Percentiles rank a stretch among this genome's conserved stretches.
Evolutionary conservation across 2,329 filamentous ascomycete genomes (phyloP).

Genomic region (Samsoniella hepiali): DNA sequence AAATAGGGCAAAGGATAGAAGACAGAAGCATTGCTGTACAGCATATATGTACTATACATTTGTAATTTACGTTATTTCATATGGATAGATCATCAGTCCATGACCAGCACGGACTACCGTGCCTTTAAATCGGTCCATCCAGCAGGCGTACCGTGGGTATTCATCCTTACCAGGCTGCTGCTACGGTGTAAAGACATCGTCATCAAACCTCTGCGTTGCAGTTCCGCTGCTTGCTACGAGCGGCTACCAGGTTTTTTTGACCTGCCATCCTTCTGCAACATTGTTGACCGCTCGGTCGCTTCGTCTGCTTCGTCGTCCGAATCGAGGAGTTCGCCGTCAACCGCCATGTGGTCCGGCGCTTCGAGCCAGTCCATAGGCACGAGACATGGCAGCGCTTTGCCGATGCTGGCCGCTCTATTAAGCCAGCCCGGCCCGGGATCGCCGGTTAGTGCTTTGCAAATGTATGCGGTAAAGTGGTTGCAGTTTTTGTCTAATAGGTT

Average conservation of each 20-base stretch:
- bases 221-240: neutral
- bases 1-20: constrained; percentile 1
- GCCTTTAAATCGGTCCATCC: neutral
- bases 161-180: neutral
- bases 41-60: constrained; percentile 17
- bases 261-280: constrained; percentile 46
- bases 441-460: constrained; percentile 71
- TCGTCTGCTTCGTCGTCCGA: constrained; percentile 50
- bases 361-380: constrained; percentile 80
- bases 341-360: constrained; percentile 71
- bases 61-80: constrained; percentile 11
- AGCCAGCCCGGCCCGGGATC: constrained; percentile 70
- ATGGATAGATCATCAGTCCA: neutral
- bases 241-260: neutral
- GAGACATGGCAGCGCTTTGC: constrained; percentile 75
- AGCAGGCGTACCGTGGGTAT: neutral
- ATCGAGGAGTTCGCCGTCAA: constrained; percentile 66
- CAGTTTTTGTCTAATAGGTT: constrained; percentile 82
- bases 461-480: constrained; percentile 80
- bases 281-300: constrained; percentile 32
- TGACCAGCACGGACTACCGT: neutral
- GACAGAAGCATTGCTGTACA: constrained; percentile 3
- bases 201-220: neutral
- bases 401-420: constrained; percentile 80
- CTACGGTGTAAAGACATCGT: neutral